phyloP scores from a whole-genome alignment of 2,329 filamentous ascomycete genomes.

The Epichloe festucae region DNA sequence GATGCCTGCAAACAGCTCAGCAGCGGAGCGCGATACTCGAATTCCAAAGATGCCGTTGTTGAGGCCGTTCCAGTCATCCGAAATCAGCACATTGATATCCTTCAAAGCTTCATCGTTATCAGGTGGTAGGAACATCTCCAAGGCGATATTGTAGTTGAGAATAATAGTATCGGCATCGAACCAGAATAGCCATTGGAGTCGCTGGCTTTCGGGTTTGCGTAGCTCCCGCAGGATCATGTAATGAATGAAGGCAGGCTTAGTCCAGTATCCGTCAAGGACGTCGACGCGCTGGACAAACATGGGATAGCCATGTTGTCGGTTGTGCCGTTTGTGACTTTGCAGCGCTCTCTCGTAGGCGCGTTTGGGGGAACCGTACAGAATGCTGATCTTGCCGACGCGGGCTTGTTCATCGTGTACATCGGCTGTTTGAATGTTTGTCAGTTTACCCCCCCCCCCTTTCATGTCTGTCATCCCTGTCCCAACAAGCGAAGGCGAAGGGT shows the following conservation, averaged over 20 bases:
- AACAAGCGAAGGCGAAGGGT: neutral
- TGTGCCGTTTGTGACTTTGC: conserved; percentile 21
- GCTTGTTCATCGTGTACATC: conserved; percentile 4
- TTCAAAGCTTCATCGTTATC: neutral
- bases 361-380: conserved; percentile 2
- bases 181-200: conserved; percentile 26
- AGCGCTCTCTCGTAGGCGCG: conserved; percentile 15
- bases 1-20: conserved; percentile 9
- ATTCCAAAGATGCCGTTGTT: conserved; percentile 9
- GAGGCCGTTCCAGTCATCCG: conserved; percentile 4
- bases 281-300: conserved; percentile 20
- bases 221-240: conserved; percentile 25
- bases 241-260: conserved; percentile 25
- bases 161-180: conserved; percentile 10
- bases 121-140: conserved; percentile 3
- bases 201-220: conserved; percentile 23
- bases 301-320: conserved; percentile 19
- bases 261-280: conserved; percentile 21
- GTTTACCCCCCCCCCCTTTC: neutral
- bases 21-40: conserved; percentile 8
- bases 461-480: too few species aligned
- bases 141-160: conserved; percentile 4
- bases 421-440: neutral
- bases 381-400: conserved; percentile 4
- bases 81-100: neutral